Conservation (phyloP, 2,329 filamentous ascomycete genomes). For the Trichoderma hamatum region DNA sequence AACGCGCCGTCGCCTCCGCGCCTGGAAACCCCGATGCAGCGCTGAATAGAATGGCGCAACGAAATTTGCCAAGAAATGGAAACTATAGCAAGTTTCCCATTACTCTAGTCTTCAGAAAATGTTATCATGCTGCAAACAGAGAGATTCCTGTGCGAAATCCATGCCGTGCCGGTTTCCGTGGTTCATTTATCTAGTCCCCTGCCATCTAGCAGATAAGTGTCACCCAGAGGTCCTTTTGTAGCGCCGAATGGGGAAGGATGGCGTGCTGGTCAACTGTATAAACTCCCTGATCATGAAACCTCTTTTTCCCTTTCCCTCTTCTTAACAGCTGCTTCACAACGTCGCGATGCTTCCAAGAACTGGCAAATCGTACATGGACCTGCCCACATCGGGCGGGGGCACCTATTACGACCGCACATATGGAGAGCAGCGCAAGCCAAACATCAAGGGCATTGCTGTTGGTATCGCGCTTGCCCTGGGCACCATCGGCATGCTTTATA, state of each 20-base stretch:
- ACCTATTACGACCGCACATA: neutral
- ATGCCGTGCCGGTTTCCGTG: neutral
- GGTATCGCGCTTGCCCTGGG: slow-evolving; percentile 35
- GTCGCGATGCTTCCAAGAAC: neutral
- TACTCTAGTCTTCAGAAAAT: neutral
- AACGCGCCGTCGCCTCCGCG: neutral
- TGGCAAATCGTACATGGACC: slow-evolving; percentile 8
- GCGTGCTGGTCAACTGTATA: neutral
- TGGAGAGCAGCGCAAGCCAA: slow-evolving; percentile 30
- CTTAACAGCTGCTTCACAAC: neutral
- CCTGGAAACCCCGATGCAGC: neutral
- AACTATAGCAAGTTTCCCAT: neutral
- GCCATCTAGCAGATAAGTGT: neutral
- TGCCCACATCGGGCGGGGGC: neutral
- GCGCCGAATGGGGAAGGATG: neutral
- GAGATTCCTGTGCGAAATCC: neutral
- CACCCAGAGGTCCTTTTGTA: neutral
- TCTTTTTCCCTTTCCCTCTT: neutral
- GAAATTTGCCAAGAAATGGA: neutral
- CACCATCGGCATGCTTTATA: slow-evolving; percentile 35
- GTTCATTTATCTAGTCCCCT: neutral
- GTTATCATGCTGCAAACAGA: neutral
- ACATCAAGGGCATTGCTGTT: slow-evolving; percentile 33
- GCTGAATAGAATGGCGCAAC: neutral
- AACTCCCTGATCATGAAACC: neutral